Conservation (phyloP, 352 stramenopile species). For the Phytophthora pistaciae region DNA sequence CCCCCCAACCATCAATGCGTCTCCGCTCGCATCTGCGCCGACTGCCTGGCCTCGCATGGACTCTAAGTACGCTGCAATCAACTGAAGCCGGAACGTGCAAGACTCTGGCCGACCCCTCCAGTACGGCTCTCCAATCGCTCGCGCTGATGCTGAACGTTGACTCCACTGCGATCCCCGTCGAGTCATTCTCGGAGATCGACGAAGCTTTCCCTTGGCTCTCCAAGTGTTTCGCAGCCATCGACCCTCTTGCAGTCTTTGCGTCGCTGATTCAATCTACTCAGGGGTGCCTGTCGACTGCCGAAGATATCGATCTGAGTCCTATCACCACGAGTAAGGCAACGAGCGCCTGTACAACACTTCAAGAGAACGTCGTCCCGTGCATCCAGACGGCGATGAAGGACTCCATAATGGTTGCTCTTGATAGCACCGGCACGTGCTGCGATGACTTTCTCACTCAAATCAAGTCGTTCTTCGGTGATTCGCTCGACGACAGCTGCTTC, state of each 20-base stretch:
- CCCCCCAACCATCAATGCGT: neutral
- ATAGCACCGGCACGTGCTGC: constrained; percentile 38
- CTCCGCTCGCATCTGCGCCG: neutral
- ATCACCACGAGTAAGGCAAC: too few relatives aligned
- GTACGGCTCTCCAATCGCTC: neutral
- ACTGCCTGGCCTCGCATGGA: neutral
- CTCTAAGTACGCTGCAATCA: neutral
- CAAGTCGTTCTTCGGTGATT: constrained; percentile 33
- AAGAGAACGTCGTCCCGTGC: constrained; percentile 42
- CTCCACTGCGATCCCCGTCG: constrained; percentile 6
- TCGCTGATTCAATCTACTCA: constrained; percentile 18
- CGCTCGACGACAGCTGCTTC: constrained; percentile 39
- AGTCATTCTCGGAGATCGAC: constrained; percentile 29
- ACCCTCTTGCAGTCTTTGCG: constrained; percentile 19
- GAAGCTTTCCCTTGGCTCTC: constrained; percentile 40
- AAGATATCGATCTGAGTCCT: neutral
- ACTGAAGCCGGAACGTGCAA: constrained; percentile 12
- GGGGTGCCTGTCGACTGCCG: constrained; percentile 31
- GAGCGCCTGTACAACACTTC: constrained; percentile 9
- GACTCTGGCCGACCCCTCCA: neutral
- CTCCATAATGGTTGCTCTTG: constrained; percentile 25
- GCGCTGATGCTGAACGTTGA: neutral
- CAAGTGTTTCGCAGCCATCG: constrained; percentile 40
- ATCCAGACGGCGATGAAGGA: constrained; percentile 16
- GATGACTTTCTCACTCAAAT: constrained; percentile 43